Percentiles rank a stretch among this genome's conserved stretches.
Evolutionary conservation across 2,329 filamentous ascomycete species (phyloP).

Genomic region (Phyllosticta citribraziliensis): DNA sequence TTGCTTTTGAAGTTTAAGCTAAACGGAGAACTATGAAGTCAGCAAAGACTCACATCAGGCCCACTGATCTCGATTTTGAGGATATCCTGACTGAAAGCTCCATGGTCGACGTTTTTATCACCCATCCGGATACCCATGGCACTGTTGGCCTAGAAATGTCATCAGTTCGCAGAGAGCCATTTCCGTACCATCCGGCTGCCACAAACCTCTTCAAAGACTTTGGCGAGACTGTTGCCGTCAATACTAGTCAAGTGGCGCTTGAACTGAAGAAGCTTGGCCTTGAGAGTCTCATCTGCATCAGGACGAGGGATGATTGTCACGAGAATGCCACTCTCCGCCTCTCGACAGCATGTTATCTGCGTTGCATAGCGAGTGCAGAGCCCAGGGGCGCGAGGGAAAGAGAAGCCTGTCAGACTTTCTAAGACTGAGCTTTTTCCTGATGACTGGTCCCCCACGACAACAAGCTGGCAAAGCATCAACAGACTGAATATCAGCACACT

Average conservation of each 20-base stretch:
- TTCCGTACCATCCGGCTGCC: too few relatives aligned
- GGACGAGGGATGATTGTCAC: conserved; percentile 22
- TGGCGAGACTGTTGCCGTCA: conserved; percentile 1
- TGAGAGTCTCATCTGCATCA: not conserved
- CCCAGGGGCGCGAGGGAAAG: conserved; percentile 29
- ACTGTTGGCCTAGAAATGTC: too few relatives aligned
- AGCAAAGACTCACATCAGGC: too few relatives aligned
- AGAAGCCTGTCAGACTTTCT: conserved; percentile 31
- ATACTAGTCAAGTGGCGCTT: not conserved
- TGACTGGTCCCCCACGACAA: conserved; percentile 76
- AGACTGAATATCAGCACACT: too few relatives aligned
- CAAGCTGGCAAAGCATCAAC: conserved; percentile 45
- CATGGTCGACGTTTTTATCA: conserved; percentile 35
- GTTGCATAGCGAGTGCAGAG: conserved; percentile 38
- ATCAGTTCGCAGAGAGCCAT: too few relatives aligned
- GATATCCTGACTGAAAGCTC: conserved; percentile 23
- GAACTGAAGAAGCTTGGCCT: too few relatives aligned
- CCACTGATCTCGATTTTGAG: conserved; percentile 19
- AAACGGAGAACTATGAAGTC: too few relatives aligned
- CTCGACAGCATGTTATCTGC: conserved; percentile 33
- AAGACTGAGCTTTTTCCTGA: conserved; percentile 65
- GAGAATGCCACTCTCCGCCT: conserved; percentile 15
- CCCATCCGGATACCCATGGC: conserved; percentile 25
- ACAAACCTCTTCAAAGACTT: too few relatives aligned
- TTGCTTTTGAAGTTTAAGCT: too few relatives aligned